These are phyloP conservation scores for Sclerotinia sclerotiorum DNA, from an alignment of 2,329 filamentous ascomycete species.

Conservation along the genomic window DNA sequence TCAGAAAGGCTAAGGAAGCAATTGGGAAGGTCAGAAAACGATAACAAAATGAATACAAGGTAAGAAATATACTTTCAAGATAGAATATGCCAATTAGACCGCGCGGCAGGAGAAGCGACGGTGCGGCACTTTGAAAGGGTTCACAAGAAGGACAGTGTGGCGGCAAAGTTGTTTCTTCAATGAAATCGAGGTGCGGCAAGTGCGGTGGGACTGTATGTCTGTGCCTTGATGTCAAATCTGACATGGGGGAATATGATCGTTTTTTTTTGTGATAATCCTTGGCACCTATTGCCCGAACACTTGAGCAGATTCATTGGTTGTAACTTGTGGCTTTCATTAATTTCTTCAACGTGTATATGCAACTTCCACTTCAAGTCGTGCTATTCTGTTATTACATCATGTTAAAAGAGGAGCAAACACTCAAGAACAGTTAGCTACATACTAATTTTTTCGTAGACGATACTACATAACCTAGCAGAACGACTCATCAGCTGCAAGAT, in stretches of 20 bases:
- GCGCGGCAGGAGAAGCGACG: conserved; percentile 20
- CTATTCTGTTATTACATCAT: neutral
- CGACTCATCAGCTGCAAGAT: conserved; percentile 9
- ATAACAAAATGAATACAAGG: neutral
- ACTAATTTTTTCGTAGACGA: neutral
- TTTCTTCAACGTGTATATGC: conserved; percentile 19
- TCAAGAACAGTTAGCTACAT: conserved; percentile 7
- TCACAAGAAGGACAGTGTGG: conserved; percentile 13
- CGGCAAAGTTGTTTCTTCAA: conserved; percentile 22
- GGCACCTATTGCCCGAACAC: conserved; percentile 9
- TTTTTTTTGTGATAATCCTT: neutral
- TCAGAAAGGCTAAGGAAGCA: neutral
- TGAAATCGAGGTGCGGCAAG: conserved; percentile 14
- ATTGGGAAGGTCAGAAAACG: neutral
- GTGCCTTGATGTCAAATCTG: conserved; percentile 7
- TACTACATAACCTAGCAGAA: conserved; percentile 5
- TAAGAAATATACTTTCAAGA: neutral
- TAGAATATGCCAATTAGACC: neutral
- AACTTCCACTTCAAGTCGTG: conserved; percentile 12
- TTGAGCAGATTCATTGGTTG: neutral
- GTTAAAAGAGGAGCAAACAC: neutral
- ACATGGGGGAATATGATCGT: conserved; percentile 9
- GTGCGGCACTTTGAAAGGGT: conserved; percentile 8
- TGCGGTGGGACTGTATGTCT: conserved; percentile 5
- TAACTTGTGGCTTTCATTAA: neutral